Evolutionary conservation across 371 early-diverging fungal genomes (phyloP).

Genomic region (Globomyces sp.): DNA sequence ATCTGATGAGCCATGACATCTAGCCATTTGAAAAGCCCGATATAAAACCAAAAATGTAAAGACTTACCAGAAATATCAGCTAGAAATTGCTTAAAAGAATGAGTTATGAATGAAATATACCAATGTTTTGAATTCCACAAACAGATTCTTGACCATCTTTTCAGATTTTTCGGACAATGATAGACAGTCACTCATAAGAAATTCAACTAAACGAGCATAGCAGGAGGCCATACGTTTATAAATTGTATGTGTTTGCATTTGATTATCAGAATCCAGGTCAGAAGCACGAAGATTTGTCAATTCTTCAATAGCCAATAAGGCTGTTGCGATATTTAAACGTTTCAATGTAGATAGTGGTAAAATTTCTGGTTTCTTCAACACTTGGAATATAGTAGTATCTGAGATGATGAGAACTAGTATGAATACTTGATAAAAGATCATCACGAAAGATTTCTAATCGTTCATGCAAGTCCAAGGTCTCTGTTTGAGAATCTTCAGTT

Average conservation of each 20-base stretch:
- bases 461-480: neutral
- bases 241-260: neutral
- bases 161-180: conserved; percentile 7
- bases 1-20: too few relatives aligned
- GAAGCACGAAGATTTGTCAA: neutral
- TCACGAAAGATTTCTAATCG: neutral
- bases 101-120: neutral
- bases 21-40: too few relatives aligned
- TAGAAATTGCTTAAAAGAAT: conserved; percentile 1
- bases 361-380: conserved; percentile 7
- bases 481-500: conserved; percentile 2
- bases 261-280: neutral
- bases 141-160: neutral
- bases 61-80: conserved; percentile 2
- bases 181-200: neutral
- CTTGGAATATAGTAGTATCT: conserved; percentile 1
- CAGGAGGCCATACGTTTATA: conserved; percentile 11
- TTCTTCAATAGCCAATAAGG: conserved; percentile 15
- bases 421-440: conserved; percentile 3
- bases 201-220: conserved; percentile 14
- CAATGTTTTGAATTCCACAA: conserved; percentile 15
- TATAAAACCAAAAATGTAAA: too few relatives aligned
- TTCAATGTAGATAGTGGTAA: conserved; percentile 9
- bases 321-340: conserved; percentile 3
- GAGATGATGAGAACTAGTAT: neutral